These are phyloP conservation scores for Saposhnikovia divaricata DNA, from an alignment of 129 eudicot genomes.

Conservation along the genomic window DNA sequence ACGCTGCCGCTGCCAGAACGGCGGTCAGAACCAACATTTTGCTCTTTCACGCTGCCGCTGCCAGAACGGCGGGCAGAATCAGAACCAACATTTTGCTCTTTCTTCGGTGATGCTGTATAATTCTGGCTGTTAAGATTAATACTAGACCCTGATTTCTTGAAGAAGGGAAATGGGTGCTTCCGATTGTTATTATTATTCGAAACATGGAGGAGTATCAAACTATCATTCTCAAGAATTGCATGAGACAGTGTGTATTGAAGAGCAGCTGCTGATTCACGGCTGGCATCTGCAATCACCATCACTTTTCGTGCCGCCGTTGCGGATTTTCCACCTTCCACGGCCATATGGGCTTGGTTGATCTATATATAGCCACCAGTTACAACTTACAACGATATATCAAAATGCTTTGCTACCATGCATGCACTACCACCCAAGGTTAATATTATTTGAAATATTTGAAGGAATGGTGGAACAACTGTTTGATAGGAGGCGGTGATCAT, in stretches of 20 bases:
- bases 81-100: not conserved
- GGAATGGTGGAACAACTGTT: not conserved
- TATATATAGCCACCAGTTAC: not conserved
- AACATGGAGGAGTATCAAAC: constrained; percentile 55
- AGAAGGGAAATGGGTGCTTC: constrained; percentile 36
- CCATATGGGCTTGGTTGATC: constrained; percentile 7
- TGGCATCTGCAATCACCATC: constrained; percentile 74
- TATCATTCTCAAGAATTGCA: constrained; percentile 39
- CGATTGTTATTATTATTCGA: constrained; percentile 34
- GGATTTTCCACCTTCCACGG: constrained; percentile 25
- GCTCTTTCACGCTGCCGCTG: constrained; percentile 11
- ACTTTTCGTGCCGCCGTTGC: constrained; percentile 29
- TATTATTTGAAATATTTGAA: not conserved
- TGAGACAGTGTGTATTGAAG: constrained; percentile 64
- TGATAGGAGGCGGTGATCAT: constrained; percentile 1
- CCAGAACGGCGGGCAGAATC: not conserved
- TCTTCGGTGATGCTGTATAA: not conserved
- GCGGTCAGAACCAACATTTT: not conserved
- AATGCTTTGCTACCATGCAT: constrained; percentile 3
- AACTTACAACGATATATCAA: constrained; percentile 7
- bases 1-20: constrained; percentile 11
- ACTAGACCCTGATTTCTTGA: constrained; percentile 21
- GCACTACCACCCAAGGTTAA: not conserved
- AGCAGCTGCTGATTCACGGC: constrained; percentile 56
- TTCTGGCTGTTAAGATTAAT: not conserved